These are phyloP conservation scores for Cydonia oblonga DNA, from an alignment of 331 rosid genomes.

Conservation along the genomic window DNA sequence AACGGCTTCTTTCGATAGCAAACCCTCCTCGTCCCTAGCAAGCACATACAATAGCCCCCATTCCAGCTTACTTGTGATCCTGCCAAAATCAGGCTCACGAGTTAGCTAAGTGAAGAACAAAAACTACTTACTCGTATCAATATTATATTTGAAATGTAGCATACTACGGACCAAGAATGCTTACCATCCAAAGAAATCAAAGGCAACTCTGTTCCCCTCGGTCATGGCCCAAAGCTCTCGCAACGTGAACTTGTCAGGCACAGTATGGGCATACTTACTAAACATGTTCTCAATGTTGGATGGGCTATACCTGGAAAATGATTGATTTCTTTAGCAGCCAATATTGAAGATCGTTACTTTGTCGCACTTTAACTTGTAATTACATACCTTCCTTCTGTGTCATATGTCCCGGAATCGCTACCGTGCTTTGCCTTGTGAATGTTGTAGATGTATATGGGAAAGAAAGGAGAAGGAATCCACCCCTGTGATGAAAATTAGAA, in stretches of 20 bases:
- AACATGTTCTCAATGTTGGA: slow-evolving; percentile 60
- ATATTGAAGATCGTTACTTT: not conserved
- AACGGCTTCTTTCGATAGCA: slow-evolving; percentile 38
- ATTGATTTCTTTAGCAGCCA: not conserved
- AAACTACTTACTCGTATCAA: no score
- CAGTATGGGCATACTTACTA: slow-evolving; percentile 55
- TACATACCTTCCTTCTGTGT: slow-evolving; percentile 75
- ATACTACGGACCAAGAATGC: no score
- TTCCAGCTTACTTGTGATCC: slow-evolving; percentile 35
- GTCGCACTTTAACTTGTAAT: no score
- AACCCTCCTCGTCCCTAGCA: slow-evolving; percentile 38
- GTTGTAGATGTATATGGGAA: slow-evolving; percentile 60
- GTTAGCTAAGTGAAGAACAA: not conserved
- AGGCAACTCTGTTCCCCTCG: slow-evolving; percentile 51
- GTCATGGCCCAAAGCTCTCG: slow-evolving; percentile 79
- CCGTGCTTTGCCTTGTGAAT: slow-evolving; percentile 72
- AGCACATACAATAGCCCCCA: slow-evolving; percentile 34
- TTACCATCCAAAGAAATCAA: slow-evolving; percentile 69
- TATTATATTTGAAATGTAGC: no score
- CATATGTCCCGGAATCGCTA: slow-evolving; percentile 70
- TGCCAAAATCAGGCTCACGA: not conserved
- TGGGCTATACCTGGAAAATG: slow-evolving; percentile 38
- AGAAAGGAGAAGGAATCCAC: slow-evolving; percentile 70
- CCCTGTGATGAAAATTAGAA: slow-evolving; percentile 18
- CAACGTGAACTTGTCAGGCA: slow-evolving; percentile 53